Conservation (phyloP, 257 asterid genomes). For the Ballota nigra region DNA sequence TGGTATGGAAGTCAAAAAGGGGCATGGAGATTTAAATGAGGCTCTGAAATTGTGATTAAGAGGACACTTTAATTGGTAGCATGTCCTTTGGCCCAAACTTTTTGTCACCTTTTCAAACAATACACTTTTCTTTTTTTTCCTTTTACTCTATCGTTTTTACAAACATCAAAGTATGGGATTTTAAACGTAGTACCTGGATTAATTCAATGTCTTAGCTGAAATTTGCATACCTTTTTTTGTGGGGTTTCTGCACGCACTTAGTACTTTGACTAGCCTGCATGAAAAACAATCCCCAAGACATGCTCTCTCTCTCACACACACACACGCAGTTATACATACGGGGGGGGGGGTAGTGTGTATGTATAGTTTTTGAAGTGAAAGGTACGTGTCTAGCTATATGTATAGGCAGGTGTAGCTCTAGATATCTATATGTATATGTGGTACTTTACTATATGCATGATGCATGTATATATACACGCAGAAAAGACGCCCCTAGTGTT, state of each 20-base stretch:
- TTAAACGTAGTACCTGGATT: constrained; percentile 18
- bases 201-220: constrained; percentile 13
- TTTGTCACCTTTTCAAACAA: constrained; percentile 9
- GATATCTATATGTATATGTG: background rate
- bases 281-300: background rate
- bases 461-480: constrained; percentile 22
- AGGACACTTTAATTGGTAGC: background rate
- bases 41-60: constrained; percentile 1
- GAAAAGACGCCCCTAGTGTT: constrained; percentile 28
- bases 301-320: background rate
- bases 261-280: background rate
- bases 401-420: background rate
- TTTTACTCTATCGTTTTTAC: too few relatives aligned
- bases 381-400: constrained; percentile 17
- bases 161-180: constrained; percentile 12
- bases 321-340: background rate
- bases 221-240: background rate
- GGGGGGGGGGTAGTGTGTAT: background rate
- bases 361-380: constrained; percentile 9
- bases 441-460: constrained; percentile 5
- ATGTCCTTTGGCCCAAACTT: constrained; percentile 17
- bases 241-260: background rate
- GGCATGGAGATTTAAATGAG: background rate
- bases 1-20: constrained; percentile 14
- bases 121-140: background rate